Percentiles rank a stretch among this genome's conserved stretches.
phyloP scores from a whole-genome alignment of 2,329 filamentous ascomycete genomes.

The Anisogramma anomala region DNA sequence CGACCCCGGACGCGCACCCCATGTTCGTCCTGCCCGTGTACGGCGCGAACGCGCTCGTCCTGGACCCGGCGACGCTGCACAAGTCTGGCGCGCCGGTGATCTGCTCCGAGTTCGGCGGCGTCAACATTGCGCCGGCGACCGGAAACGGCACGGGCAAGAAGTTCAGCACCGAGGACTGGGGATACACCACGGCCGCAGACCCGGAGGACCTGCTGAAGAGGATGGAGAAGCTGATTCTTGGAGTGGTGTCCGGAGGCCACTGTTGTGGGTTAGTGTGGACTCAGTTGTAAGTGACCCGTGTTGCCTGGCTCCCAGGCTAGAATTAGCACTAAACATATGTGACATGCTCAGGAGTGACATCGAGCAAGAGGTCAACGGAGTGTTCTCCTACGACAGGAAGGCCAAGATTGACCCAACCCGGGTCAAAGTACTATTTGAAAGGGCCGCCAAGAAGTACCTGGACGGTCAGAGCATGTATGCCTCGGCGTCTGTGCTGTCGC shows the following conservation, averaged over 20 bases:
- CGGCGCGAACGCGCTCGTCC: conserved; percentile 13
- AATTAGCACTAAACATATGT: too few species aligned
- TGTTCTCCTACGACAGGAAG: conserved; percentile 51
- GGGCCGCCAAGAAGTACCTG: conserved; percentile 36
- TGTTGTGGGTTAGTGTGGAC: conserved; percentile 56
- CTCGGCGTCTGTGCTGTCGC: neutral
- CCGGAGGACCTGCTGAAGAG: conserved; percentile 46
- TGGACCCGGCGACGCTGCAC: conserved; percentile 40
- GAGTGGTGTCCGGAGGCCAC: conserved; percentile 43
- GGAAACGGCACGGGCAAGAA: conserved; percentile 21
- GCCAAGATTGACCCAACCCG: conserved; percentile 47
- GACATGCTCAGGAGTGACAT: conserved; percentile 36
- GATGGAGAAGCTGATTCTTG: conserved; percentile 47
- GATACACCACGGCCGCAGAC: conserved; percentile 54
- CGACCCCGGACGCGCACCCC: conserved; percentile 34
- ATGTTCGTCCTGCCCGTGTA: conserved; percentile 42
- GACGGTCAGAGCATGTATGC: neutral
- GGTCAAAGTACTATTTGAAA: conserved; percentile 47
- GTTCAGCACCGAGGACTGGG: conserved; percentile 45
- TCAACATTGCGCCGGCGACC: conserved; percentile 48
- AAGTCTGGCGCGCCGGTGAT: conserved; percentile 45
- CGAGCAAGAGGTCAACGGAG: conserved; percentile 57
- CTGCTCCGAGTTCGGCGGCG: conserved; percentile 57
- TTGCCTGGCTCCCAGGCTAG: too few species aligned
- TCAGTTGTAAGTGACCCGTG: conserved; percentile 39